Conservation (phyloP, 2,329 filamentous ascomycete genomes). For the Colletotrichum abscissum region DNA sequence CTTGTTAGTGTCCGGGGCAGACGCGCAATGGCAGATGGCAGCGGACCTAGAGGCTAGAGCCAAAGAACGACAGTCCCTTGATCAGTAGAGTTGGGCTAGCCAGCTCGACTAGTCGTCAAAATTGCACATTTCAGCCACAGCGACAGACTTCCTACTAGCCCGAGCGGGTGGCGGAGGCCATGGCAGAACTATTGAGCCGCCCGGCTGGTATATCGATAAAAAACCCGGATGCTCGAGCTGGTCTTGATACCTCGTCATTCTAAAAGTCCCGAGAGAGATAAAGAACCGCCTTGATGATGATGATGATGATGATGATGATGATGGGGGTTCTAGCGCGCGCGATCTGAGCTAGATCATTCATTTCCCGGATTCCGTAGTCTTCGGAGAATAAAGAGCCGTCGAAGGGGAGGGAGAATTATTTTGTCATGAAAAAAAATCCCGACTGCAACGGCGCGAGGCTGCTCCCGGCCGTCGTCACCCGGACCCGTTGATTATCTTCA, state of each 20-base stretch:
- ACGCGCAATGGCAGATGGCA: background rate
- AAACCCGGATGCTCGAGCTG: background rate
- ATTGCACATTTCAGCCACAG: constrained; percentile 9
- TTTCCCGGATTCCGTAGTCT: background rate
- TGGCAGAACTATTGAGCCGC: constrained; percentile 19
- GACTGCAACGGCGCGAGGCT: constrained; percentile 14
- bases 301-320: background rate
- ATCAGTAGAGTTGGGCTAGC: background rate
- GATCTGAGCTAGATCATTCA: constrained; percentile 1
- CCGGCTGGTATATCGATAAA: background rate
- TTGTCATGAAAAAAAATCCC: background rate
- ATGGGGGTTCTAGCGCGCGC: background rate
- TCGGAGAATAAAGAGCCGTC: background rate
- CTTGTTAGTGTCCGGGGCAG: constrained; percentile 15
- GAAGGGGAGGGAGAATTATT: background rate
- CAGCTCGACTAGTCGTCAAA: constrained; percentile 16
- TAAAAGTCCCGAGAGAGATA: background rate
- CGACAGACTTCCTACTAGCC: background rate
- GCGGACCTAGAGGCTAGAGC: background rate
- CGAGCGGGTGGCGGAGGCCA: background rate
- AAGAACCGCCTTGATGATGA: background rate
- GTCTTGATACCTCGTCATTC: background rate
- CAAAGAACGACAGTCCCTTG: background rate
- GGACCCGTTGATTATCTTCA: background rate
- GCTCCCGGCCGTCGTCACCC: constrained; percentile 15